phyloP scores from a whole-genome alignment of 495 filamentous ascomycete genomes.

The Pseudotulostoma volvatum region DNA sequence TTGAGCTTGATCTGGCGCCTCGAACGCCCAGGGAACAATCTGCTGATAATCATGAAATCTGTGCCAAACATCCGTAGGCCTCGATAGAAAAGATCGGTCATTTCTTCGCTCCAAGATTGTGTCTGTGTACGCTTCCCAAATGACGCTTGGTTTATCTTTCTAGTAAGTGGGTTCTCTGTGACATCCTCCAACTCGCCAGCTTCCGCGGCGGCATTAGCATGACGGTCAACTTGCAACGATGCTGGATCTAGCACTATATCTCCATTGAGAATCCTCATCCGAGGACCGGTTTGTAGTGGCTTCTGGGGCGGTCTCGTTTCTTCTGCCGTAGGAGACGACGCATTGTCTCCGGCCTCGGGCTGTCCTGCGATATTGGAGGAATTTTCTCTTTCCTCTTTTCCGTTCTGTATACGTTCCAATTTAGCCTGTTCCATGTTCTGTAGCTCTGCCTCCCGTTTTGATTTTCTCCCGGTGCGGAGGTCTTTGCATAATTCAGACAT shows the following conservation, averaged over 20 bases:
- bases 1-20: slow-evolving; percentile 78
- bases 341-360: slow-evolving; percentile 16
- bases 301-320: slow-evolving; percentile 10
- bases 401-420: slow-evolving; percentile 29
- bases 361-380: slow-evolving; percentile 12
- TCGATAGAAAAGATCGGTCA: slow-evolving; percentile 73
- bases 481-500: slow-evolving; percentile 77
- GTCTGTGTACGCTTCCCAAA: slow-evolving; percentile 55
- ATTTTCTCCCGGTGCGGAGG: slow-evolving; percentile 61
- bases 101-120: slow-evolving; percentile 58
- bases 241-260: slow-evolving; percentile 64
- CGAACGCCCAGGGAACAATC: slow-evolving; percentile 60
- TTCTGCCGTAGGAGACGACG: slow-evolving; percentile 5
- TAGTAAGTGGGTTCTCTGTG: slow-evolving; percentile 70
- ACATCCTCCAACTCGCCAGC: slow-evolving; percentile 41
- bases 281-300: slow-evolving; percentile 27
- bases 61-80: slow-evolving; percentile 79
- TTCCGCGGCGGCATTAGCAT: slow-evolving; percentile 46
- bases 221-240: slow-evolving; percentile 66
- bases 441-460: slow-evolving; percentile 47
- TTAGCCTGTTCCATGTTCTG: slow-evolving; percentile 37
- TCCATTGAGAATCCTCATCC: slow-evolving; percentile 64
- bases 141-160: slow-evolving; percentile 54
- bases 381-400: slow-evolving; percentile 16
- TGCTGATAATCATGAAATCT: slow-evolving; percentile 77